Conservation (phyloP, 768 basidiomycete species). For the Trametes villosa region DNA sequence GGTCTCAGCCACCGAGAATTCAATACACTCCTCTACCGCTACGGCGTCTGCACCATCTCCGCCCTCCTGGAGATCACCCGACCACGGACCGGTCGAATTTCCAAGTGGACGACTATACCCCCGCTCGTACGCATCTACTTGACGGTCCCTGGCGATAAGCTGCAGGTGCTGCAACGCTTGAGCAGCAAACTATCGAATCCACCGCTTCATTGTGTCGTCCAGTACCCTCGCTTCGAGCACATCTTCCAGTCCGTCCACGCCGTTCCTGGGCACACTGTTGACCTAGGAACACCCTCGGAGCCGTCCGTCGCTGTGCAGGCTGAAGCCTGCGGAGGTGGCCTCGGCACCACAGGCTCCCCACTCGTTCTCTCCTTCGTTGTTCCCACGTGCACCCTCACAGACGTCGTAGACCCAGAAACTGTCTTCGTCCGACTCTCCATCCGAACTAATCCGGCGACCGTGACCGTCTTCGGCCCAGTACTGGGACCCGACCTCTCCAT, state of each 20-base stretch:
- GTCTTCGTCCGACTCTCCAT: not conserved
- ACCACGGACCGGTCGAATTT: not conserved
- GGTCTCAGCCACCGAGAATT: not conserved
- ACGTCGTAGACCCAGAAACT: not conserved
- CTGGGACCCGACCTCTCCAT: constrained; percentile 29
- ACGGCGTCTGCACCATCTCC: not conserved
- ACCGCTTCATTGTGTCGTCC: constrained; percentile 26
- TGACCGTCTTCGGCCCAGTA: constrained; percentile 29
- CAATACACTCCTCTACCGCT: not conserved
- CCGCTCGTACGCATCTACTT: constrained; percentile 40
- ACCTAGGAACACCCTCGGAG: not conserved
- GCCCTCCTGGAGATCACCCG: not conserved
- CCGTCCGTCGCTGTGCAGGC: constrained; percentile 11
- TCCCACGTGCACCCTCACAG: constrained; percentile 28
- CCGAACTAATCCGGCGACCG: not conserved
- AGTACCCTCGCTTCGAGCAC: constrained; percentile 26
- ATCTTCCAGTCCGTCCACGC: constrained; percentile 26
- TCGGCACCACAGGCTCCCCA: not conserved
- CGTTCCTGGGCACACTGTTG: not conserved
- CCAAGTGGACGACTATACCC: constrained; percentile 33
- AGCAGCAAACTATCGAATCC: constrained; percentile 28
- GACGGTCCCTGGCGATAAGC: constrained; percentile 36
- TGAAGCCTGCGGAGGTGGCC: constrained; percentile 1
- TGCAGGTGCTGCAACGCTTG: constrained; percentile 32
- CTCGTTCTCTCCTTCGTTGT: constrained; percentile 27